A percentile compares a stretch with the other conserved stretches of the same genome.
Conservation (phyloP, 1,284 basidiomycete genomes). For the Lentinula novae-zelandiae region DNA sequence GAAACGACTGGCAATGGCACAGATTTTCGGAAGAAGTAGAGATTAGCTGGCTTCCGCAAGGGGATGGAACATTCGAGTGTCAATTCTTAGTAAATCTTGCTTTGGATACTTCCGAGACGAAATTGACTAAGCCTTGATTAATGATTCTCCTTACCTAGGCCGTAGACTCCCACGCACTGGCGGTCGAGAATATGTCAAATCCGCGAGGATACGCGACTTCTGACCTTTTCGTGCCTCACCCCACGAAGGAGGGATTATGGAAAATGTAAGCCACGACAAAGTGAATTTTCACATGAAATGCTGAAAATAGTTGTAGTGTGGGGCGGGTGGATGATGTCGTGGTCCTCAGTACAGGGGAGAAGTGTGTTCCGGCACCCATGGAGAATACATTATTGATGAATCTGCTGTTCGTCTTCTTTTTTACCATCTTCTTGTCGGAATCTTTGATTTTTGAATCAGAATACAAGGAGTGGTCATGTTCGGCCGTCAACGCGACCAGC, state of each 20-base stretch:
- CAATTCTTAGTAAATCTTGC: conserved; percentile 24
- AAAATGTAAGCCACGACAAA: conserved; percentile 28
- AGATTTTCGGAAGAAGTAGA: conserved; percentile 19
- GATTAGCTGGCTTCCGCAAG: conserved; percentile 26
- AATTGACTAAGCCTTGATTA: neutral
- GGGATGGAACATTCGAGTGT: conserved; percentile 27
- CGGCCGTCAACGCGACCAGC: conserved; percentile 10
- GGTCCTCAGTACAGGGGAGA: conserved; percentile 36
- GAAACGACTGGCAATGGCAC: conserved; percentile 27
- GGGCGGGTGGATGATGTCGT: conserved; percentile 35
- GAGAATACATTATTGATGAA: conserved; percentile 30
- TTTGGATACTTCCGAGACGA: neutral
- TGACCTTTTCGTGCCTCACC: conserved; percentile 30
- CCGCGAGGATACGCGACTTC: conserved; percentile 29
- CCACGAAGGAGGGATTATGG: conserved; percentile 24
- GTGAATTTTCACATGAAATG: neutral
- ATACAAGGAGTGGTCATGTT: conserved; percentile 12
- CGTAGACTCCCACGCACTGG: conserved; percentile 21
- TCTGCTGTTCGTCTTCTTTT: conserved; percentile 23
- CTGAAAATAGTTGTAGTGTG: conserved; percentile 22
- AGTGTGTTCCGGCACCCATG: conserved; percentile 35
- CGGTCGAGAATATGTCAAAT: conserved; percentile 29
- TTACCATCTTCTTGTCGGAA: neutral
- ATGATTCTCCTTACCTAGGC: conserved; percentile 18
- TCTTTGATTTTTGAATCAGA: neutral